phyloP scores from a whole-genome alignment of 805 yeast genomes.

The Blastobotrys robertii region DNA sequence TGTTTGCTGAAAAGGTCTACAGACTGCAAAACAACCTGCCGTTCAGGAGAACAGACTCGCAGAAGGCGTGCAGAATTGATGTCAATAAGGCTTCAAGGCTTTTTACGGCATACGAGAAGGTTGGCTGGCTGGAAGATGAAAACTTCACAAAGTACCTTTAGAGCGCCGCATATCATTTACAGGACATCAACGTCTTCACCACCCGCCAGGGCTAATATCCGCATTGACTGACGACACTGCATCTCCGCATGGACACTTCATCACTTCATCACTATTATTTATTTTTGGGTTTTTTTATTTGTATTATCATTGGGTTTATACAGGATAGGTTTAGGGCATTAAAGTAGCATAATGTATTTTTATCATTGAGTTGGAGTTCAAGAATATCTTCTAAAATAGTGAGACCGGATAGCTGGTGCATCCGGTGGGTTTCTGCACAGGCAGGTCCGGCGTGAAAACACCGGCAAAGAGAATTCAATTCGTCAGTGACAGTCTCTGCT shows the following conservation, averaged over 20 bases:
- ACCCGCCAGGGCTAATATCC: too few species aligned
- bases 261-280: not conserved
- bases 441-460: too few species aligned
- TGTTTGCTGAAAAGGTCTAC: slow-evolving; percentile 81
- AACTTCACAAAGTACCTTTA: slow-evolving; percentile 45
- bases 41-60: slow-evolving; percentile 94
- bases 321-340: not conserved
- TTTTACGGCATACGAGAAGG: slow-evolving; percentile 81
- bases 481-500: too few species aligned
- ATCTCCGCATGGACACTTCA: not conserved
- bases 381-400: too few species aligned
- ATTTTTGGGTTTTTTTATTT: not conserved
- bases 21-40: slow-evolving; percentile 61
- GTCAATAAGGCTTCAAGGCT: slow-evolving; percentile 91
- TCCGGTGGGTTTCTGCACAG: too few species aligned
- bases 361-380: too few species aligned
- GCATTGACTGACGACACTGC: not conserved
- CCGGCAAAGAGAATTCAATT: too few species aligned
- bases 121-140: slow-evolving; percentile 82
- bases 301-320: not conserved
- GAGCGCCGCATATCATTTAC: too few species aligned
- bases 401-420: too few species aligned
- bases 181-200: too few species aligned
- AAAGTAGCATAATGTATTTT: not conserved
- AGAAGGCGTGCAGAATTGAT: slow-evolving; percentile 94